These are phyloP conservation scores for Stentor roeselii DNA, from an alignment of 73 alveolate species.

Conservation along the genomic window DNA sequence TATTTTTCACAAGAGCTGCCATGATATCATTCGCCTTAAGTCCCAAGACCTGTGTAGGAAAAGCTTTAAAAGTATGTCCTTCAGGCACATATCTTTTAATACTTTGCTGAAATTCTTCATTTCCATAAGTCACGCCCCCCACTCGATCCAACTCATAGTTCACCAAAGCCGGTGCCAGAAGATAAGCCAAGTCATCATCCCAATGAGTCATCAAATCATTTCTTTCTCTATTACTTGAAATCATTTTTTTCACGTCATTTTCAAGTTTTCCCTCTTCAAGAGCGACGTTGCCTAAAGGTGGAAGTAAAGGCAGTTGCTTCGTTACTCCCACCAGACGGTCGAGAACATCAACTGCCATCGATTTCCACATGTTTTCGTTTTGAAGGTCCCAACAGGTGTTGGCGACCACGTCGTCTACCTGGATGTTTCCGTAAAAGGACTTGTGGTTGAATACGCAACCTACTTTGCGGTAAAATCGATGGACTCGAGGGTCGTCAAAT, in stretches of 20 bases:
- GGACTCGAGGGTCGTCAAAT: constrained; percentile 67
- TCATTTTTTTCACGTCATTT: constrained; percentile 44
- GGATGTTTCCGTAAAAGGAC: constrained; percentile 59
- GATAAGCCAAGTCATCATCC: constrained; percentile 59
- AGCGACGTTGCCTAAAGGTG: constrained; percentile 24
- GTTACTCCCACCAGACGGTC: constrained; percentile 45
- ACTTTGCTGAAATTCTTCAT: constrained; percentile 63
- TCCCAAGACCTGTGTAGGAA: constrained; percentile 64
- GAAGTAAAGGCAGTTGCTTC: constrained; percentile 33
- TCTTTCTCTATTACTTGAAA: constrained; percentile 33
- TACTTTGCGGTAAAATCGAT: constrained; percentile 60
- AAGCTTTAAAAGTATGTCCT: constrained; percentile 83
- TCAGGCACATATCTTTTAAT: constrained; percentile 68
- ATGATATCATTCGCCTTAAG: constrained; percentile 55
- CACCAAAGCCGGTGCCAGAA: constrained; percentile 51
- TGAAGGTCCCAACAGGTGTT: constrained; percentile 57
- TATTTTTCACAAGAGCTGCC: constrained; percentile 40
- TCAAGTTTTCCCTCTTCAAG: constrained; percentile 58
- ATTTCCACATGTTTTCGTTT: constrained; percentile 68
- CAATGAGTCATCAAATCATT: constrained; percentile 33
- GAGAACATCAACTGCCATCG: constrained; percentile 41
- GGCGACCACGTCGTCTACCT: constrained; percentile 63
- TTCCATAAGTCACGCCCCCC: constrained; percentile 49
- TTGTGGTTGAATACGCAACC: constrained; percentile 67
- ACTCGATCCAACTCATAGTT: constrained; percentile 74